Evolutionary conservation across 2,329 filamentous ascomycete genomes (phyloP), one percentile per base, ranked within the genome.

Genomic region (Fusarium heterosporum): DNA sequence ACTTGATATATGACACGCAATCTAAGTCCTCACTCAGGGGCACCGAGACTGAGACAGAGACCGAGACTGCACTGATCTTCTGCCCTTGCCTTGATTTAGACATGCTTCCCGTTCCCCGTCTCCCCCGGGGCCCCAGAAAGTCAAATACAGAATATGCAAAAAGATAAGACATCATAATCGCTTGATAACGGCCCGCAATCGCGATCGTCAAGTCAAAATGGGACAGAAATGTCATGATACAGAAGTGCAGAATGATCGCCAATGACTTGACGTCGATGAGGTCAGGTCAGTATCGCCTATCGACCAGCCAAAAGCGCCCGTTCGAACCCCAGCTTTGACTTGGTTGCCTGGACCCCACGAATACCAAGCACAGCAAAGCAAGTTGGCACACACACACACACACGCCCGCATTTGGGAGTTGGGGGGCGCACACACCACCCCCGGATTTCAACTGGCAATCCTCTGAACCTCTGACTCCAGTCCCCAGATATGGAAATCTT

Each of bases 251-350:
- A 58, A 19, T 36, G 60, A 68, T 68, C 55, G 55, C 45, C 65
- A 42, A 25, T 34, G n/a, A 16, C 54, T 68, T 68, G 60, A 68
- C 64, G 64, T 68, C 60, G 55, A 51, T 41, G 40, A 62, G 29
- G n/a, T 58, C 55, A 42, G 43, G 55, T 36, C 61, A 36, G 26
- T 48, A 61, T 56, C 41, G 40, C 17, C 43, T 56, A 66, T 69
- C 61, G 48, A 46, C 61, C 65, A 68, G 65, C 55, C 65, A 69
- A 50, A 66, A 41, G 51, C 30, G 38, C 46, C 61, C 49, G 39
- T 66, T 48, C 32, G 34, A 59, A 69, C 65, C 65, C 65, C 65
- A 63, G 65, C 62, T 68, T 68, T 62, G 50, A 52, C 32, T 48
- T 57, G 51, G 40, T 43, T 54, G 29, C 34, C 17, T 40, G 41